A percentile compares a stretch with the other conserved stretches of the same genome.
Conservation (phyloP, 2,329 filamentous ascomycete genomes). For the Aureobasidium sp. region DNA sequence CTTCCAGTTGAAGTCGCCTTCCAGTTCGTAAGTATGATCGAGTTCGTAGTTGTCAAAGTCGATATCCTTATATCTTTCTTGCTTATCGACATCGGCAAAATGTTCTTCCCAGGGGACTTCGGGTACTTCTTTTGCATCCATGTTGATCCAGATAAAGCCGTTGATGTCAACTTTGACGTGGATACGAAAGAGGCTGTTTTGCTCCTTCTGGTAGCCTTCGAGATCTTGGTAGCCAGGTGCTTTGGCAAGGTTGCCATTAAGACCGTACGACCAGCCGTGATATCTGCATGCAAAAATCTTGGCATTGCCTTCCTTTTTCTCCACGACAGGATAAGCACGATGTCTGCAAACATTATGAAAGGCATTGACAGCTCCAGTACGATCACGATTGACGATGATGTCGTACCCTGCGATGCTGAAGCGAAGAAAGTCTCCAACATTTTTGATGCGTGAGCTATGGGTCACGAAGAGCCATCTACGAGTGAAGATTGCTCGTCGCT, state of each 20-base stretch:
- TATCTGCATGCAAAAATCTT: conserved; percentile 54
- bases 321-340: conserved; percentile 53
- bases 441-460: conserved; percentile 44
- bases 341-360: conserved; percentile 60
- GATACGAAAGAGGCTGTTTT: conserved; percentile 51
- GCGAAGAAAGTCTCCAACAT: conserved; percentile 51
- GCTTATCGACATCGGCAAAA: conserved; percentile 42
- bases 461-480: conserved; percentile 51
- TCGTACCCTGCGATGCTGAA: conserved; percentile 41
- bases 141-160: conserved; percentile 54
- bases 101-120: conserved; percentile 46
- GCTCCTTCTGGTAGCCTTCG: conserved; percentile 48
- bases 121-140: conserved; percentile 40
- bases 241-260: conserved; percentile 52
- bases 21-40: conserved; percentile 51
- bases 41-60: conserved; percentile 49
- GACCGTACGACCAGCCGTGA: conserved; percentile 57
- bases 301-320: conserved; percentile 44
- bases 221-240: conserved; percentile 53
- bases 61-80: conserved; percentile 39
- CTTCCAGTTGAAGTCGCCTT: conserved; percentile 54
- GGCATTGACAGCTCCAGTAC: conserved; percentile 47
- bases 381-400: conserved; percentile 47
- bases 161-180: conserved; percentile 48
- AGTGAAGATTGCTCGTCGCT: conserved; percentile 43